These are phyloP conservation scores for Meyerozyma athensensis DNA, from an alignment of 1,139 yeast species.

Conservation along the genomic window DNA sequence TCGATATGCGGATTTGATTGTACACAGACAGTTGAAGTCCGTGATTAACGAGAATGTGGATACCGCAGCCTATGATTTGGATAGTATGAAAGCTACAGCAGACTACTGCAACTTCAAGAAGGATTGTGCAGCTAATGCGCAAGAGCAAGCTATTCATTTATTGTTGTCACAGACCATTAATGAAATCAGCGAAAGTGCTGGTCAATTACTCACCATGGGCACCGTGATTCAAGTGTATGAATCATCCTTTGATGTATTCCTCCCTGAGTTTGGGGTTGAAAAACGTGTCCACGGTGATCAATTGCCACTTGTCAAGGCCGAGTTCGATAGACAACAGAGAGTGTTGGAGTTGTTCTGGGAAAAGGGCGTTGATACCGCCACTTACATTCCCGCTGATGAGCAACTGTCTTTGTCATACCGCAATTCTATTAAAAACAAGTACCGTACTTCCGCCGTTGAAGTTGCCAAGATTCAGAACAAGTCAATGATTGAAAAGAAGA, in stretches of 20 bases:
- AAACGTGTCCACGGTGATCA: slow-evolving; percentile 98
- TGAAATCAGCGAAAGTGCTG: slow-evolving; percentile 69
- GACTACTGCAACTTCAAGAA: slow-evolving; percentile 94
- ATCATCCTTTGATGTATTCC: slow-evolving; percentile 88
- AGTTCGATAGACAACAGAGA: slow-evolving; percentile 68
- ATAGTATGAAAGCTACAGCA: slow-evolving; percentile 71
- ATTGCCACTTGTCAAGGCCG: slow-evolving; percentile 87
- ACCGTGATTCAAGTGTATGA: slow-evolving; percentile 90
- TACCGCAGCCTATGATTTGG: slow-evolving; percentile 48
- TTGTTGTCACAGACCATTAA: slow-evolving; percentile 79
- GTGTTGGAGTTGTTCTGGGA: slow-evolving; percentile 88
- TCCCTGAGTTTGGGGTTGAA: slow-evolving; percentile 95
- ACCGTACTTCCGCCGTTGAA: slow-evolving; percentile 64
- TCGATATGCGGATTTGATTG: slow-evolving; percentile 88
- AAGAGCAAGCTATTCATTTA: slow-evolving; percentile 90
- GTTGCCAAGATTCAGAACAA: slow-evolving; percentile 59
- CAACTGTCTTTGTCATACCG: slow-evolving; percentile 71
- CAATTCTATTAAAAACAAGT: slow-evolving; percentile 72
- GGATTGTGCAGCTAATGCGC: slow-evolving; percentile 90
- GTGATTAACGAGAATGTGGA: slow-evolving; percentile 38
- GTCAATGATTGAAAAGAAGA: slow-evolving; percentile 24
- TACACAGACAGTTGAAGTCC: slow-evolving; percentile 83
- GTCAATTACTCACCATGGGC: slow-evolving; percentile 81
- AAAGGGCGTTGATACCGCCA: slow-evolving; percentile 84
- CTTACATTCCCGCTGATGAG: slow-evolving; percentile 87